phyloP scores from a whole-genome alignment of 1,284 basidiomycete genomes.

The Ceratobasidium sp. region DNA sequence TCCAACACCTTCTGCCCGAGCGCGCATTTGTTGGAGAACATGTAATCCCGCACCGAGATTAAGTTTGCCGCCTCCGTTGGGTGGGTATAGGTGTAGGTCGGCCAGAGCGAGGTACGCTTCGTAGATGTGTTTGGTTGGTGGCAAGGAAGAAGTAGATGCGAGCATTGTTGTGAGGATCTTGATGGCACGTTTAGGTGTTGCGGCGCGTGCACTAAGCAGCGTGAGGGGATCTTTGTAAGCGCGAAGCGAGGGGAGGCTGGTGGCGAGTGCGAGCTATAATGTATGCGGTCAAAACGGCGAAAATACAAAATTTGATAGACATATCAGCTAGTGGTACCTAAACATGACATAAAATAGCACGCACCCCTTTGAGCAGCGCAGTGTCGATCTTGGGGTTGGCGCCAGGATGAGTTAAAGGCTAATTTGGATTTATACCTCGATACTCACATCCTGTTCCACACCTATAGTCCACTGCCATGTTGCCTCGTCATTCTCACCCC shows the following conservation, averaged over 20 bases:
- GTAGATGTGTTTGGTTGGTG: constrained; percentile 34
- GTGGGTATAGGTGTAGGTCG: constrained; percentile 24
- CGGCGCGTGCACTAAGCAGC: constrained; percentile 33
- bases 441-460: constrained; percentile 67
- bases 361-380: constrained; percentile 65
- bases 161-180: constrained; percentile 28
- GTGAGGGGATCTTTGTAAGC: constrained; percentile 32
- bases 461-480: constrained; percentile 61
- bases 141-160: background rate
- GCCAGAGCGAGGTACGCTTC: constrained; percentile 39
- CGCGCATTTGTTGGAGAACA: constrained; percentile 23
- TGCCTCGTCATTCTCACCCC: constrained; percentile 55
- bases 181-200: constrained; percentile 31
- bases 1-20: constrained; percentile 6
- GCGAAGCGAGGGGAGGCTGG: constrained; percentile 29
- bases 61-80: background rate
- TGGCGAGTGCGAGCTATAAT: constrained; percentile 67
- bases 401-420: background rate
- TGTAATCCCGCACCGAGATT: constrained; percentile 37
- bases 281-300: constrained; percentile 39
- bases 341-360: constrained; percentile 49
- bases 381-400: constrained; percentile 63
- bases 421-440: background rate
- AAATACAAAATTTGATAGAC: background rate
- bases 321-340: background rate